Evolutionary conservation across 192 early-diverging fungal genomes (phyloP).

Genomic region (Funneliformis mosseae): DNA sequence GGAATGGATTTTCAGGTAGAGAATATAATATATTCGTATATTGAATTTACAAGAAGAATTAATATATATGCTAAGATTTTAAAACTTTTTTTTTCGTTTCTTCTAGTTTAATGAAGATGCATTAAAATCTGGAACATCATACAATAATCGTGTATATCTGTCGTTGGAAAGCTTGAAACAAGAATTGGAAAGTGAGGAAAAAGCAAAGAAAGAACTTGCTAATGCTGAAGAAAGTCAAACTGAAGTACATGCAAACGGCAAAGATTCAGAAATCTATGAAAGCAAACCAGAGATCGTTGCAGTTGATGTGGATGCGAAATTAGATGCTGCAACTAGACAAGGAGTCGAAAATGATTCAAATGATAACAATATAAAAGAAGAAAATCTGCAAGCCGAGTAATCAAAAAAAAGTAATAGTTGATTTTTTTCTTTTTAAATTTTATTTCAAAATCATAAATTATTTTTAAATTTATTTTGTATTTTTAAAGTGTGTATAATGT

Average conservation of each 20-base stretch:
- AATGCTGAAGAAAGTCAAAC: background rate
- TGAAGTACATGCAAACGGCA: background rate
- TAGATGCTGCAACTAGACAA: background rate
- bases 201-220: background rate
- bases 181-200: constrained; percentile 28
- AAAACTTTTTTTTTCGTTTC: background rate
- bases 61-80: background rate
- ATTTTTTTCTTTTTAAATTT: no score
- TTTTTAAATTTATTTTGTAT: background rate
- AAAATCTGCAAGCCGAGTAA: background rate
- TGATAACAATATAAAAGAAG: background rate
- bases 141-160: constrained; percentile 28
- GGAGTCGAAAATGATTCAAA: background rate
- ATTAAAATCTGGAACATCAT: constrained; percentile 31
- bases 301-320: constrained; percentile 2
- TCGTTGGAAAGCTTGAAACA: constrained; percentile 27
- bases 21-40: background rate
- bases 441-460: background rate
- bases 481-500: no score
- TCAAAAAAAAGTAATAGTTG: no score
- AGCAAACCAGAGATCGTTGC: constrained; percentile 1
- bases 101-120: constrained; percentile 37
- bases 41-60: background rate
- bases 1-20: constrained; percentile 48
- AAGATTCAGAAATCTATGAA: background rate